phyloP scores from a whole-genome alignment of 345 rosid genomes.

The Camelina neglecta region DNA sequence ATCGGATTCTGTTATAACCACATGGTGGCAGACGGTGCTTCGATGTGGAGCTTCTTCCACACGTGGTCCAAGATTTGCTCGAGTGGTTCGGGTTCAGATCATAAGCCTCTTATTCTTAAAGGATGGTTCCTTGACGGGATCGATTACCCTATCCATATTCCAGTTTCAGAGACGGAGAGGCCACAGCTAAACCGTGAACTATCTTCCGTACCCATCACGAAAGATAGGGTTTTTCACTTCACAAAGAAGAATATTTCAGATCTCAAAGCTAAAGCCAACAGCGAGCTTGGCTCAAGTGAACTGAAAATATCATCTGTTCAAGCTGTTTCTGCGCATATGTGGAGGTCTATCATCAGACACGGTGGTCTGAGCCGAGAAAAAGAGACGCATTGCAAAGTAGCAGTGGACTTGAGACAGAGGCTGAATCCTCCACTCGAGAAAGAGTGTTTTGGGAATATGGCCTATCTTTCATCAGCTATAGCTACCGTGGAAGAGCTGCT shows the following conservation, averaged over 20 bases:
- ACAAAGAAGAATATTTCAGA: slow-evolving; percentile 29
- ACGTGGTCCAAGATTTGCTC: slow-evolving; percentile 55
- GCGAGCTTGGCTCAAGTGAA: slow-evolving; percentile 27
- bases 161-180: slow-evolving; percentile 33
- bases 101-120: slow-evolving; percentile 9
- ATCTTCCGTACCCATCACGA: neutral
- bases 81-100: neutral
- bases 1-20: slow-evolving; percentile 48
- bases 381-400: neutral
- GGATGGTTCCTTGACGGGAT: slow-evolving; percentile 32
- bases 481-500: slow-evolving; percentile 6
- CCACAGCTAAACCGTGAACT: neutral
- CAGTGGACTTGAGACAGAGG: slow-evolving; percentile 38
- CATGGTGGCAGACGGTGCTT: slow-evolving; percentile 42
- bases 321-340: slow-evolving; percentile 49
- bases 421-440: slow-evolving; percentile 40
- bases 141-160: slow-evolving; percentile 37
- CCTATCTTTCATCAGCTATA: neutral
- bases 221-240: slow-evolving; percentile 51
- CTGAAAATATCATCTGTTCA: slow-evolving; percentile 50
- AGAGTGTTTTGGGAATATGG: slow-evolving; percentile 49
- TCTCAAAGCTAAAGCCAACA: slow-evolving; percentile 51
- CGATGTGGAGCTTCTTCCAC: slow-evolving; percentile 52
- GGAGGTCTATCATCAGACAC: slow-evolving; percentile 37
- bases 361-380: slow-evolving; percentile 12